phyloP scores from a whole-genome alignment of 2,329 filamentous ascomycete genomes.

The Akanthomyces uredinophilus region DNA sequence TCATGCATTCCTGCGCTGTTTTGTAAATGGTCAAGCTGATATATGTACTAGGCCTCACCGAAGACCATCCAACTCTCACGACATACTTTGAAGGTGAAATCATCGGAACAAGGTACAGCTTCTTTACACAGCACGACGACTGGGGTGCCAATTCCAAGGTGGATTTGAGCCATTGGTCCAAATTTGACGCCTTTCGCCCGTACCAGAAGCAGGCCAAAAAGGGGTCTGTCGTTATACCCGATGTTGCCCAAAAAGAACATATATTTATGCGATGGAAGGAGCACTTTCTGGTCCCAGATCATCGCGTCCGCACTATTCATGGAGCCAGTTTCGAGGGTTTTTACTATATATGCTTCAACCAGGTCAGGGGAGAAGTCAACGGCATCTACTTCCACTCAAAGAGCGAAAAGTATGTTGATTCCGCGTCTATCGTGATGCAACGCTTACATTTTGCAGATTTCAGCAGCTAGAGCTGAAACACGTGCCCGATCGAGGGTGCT shows the following conservation, averaged over 20 bases:
- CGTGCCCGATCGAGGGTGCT: slow-evolving; percentile 77
- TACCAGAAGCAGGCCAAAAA: slow-evolving; percentile 56
- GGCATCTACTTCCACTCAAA: slow-evolving; percentile 98
- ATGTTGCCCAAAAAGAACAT: slow-evolving; percentile 74
- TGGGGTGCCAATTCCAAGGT: slow-evolving; percentile 93
- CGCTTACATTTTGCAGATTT: slow-evolving; percentile 52
- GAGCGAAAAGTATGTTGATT: slow-evolving; percentile 80
- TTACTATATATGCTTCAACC: slow-evolving; percentile 99
- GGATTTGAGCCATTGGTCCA: slow-evolving; percentile 87
- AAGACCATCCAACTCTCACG: slow-evolving; percentile 94
- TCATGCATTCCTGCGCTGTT: slow-evolving; percentile 21
- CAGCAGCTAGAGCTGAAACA: slow-evolving; percentile 91
- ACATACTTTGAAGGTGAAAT: slow-evolving; percentile 99
- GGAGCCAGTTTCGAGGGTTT: slow-evolving; percentile 98
- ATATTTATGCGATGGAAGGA: slow-evolving; percentile 99
- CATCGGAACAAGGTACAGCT: slow-evolving; percentile 91
- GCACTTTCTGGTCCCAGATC: slow-evolving; percentile 92
- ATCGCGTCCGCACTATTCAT: slow-evolving; percentile 82
- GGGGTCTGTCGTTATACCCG: slow-evolving; percentile 54
- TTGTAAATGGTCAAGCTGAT: slow-evolving; percentile 1
- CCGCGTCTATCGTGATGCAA: background rate
- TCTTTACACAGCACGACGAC: slow-evolving; percentile 78
- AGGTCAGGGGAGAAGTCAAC: slow-evolving; percentile 76
- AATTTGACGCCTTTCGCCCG: slow-evolving; percentile 81
- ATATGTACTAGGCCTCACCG: slow-evolving; percentile 66